phyloP scores from a whole-genome alignment of 495 filamentous ascomycete genomes.

The Trichoderma reesei region DNA sequence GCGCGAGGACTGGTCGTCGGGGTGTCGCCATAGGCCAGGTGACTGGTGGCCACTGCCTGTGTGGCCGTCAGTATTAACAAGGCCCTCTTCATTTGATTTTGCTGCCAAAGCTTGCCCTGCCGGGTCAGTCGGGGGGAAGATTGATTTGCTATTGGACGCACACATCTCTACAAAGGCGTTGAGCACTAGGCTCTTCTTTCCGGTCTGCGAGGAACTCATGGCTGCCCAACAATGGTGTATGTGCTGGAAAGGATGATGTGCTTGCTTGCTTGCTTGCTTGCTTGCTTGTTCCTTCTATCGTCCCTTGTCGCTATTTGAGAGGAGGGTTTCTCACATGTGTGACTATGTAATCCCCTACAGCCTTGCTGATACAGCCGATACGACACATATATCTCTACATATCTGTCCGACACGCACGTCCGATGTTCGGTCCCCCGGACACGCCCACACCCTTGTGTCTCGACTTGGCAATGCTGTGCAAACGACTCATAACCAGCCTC shows the following conservation, averaged over 20 bases:
- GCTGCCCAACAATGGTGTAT: not conserved
- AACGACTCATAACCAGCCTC: not conserved
- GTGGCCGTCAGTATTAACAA: not conserved
- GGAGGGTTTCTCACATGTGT: not conserved
- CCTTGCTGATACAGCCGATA: not conserved
- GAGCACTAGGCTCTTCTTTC: conserved; percentile 7
- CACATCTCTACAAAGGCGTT: conserved; percentile 11
- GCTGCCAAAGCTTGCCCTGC: not conserved
- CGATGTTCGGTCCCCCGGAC: not conserved
- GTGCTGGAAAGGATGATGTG: not conserved
- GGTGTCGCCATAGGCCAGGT: conserved; percentile 53
- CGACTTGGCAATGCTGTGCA: not conserved
- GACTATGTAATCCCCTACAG: not conserved
- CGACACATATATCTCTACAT: not conserved
- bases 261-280: not conserved
- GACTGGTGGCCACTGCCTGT: conserved; percentile 52
- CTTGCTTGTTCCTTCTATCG: no score
- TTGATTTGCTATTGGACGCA: not conserved
- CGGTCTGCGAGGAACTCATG: not conserved
- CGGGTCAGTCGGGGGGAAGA: not conserved
- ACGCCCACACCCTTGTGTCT: not conserved
- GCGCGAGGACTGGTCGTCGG: conserved; percentile 42
- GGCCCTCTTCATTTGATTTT: not conserved
- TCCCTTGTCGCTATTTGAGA: not conserved
- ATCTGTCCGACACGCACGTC: not conserved